Evolutionary conservation across 371 early-diverging fungal species (phyloP).

Genomic region (Mycotypha africana): DNA sequence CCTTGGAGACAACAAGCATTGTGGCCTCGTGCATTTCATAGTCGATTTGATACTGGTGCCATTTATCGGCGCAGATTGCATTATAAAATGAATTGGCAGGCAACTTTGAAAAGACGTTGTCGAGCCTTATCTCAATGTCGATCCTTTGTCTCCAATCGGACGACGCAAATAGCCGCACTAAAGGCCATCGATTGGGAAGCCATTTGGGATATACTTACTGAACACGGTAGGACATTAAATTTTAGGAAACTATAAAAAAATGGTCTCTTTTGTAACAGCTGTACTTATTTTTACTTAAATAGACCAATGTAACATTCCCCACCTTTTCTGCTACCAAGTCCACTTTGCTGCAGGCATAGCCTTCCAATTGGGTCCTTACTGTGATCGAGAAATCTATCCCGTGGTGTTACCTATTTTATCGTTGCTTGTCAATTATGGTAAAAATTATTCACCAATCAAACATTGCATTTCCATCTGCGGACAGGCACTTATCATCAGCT

Average conservation of each 20-base stretch:
- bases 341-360: conserved; percentile 27
- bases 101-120: conserved; percentile 23
- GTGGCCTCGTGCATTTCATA: conserved; percentile 34
- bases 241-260: neutral
- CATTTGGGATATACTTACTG: conserved; percentile 43
- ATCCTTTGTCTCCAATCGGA: conserved; percentile 10
- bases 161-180: conserved; percentile 13
- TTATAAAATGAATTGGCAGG: conserved; percentile 25
- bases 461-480: neutral
- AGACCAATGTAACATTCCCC: conserved; percentile 34
- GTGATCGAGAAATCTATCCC: conserved; percentile 34
- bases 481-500: too few species aligned
- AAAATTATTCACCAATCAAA: conserved; percentile 4
- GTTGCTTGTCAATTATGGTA: conserved; percentile 42
- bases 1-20: conserved; percentile 23
- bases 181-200: conserved; percentile 32
- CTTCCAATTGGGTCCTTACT: conserved; percentile 32
- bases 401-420: conserved; percentile 41
- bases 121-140: conserved; percentile 24
- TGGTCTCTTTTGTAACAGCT: neutral
- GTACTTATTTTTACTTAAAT: neutral
- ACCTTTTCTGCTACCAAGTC: conserved; percentile 26
- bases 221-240: conserved; percentile 31
- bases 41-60: conserved; percentile 36
- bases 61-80: conserved; percentile 32